Evolutionary conservation across 2,329 filamentous ascomycete genomes (phyloP).

Genomic region (Colletotrichum orchidophilum): DNA sequence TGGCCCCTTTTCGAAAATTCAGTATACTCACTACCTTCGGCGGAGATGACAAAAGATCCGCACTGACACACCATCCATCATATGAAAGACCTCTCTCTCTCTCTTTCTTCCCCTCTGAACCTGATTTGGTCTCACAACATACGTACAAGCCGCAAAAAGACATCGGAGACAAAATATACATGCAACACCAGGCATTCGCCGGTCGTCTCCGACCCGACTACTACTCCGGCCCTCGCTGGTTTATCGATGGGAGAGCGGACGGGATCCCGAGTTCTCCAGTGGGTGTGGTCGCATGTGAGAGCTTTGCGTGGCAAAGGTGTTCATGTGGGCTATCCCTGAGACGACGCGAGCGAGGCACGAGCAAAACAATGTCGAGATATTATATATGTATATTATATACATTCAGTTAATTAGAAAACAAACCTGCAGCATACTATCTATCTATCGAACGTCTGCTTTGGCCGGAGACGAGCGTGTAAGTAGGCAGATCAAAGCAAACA

Average conservation of each 20-base stretch:
- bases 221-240: constrained; percentile 7
- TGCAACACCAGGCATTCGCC: background rate
- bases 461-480: background rate
- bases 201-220: constrained; percentile 5
- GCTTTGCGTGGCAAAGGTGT: background rate
- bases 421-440: too few relatives aligned
- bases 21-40: too few relatives aligned
- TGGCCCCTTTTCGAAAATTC: too few relatives aligned
- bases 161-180: background rate
- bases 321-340: background rate
- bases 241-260: constrained; percentile 9
- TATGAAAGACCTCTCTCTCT: background rate
- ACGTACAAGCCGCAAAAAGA: background rate
- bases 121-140: background rate
- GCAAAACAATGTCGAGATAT: too few relatives aligned
- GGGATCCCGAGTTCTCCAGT: constrained; percentile 10
- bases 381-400: too few relatives aligned
- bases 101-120: background rate
- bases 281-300: background rate
- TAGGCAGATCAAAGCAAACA: accelerated
- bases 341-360: too few relatives aligned
- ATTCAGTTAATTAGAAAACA: too few relatives aligned
- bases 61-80: background rate
- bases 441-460: background rate
- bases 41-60: background rate